Base-by-base conservation (phyloP, 2,329 filamentous ascomycete genomes). In the Ophiocordyceps sinensis region DNA sequence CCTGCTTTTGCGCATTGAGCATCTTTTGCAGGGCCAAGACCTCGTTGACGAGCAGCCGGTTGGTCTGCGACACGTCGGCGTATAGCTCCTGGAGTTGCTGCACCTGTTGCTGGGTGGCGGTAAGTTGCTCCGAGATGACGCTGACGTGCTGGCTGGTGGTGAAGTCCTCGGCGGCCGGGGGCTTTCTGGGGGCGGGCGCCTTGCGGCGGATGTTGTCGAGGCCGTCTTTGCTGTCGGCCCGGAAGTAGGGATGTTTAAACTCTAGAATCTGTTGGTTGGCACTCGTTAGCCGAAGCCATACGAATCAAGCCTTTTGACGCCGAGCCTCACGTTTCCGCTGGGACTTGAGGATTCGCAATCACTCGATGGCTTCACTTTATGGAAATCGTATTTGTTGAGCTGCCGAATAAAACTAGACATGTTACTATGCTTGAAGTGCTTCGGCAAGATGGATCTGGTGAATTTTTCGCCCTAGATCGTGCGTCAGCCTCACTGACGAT, bases 401-500 rank as follows among this genome's bases (percentile, higher is more conserved):
- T 95, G 88, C 38, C 88, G 82, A 44, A 95, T 88, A 58, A 95
- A 95, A 63, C 87, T 94, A 28, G 88, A 88, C 66, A 95, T 95
- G 61, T 95, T 95, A 73, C 86, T 94, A 65, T 96, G 91, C 64
- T 98, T 98, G 71, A 98, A 98, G 55, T 96, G 87, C 59, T 96
- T 95, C 3, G 91, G 91, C 14, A 98, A 76, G 52, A 98, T 94
- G 32, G 85, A 83, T 60, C 95, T 94, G 19, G 91, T 96, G 57
- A 98, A 98, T 61, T 94, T 94, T 61, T 96, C 89, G 61, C 93
- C 94, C 89, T 95, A 59, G 44, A 31, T 23, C 14, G 12, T 28
- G 38, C n/a, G 41, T 44, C 32, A 44, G 41, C 48, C 37, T 46
- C 45, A 39, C 45, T 41, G 43, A 15, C 26, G 13, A n/a, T 12